These are phyloP conservation scores for Aspergillus piperis DNA, from an alignment of 2,329 filamentous ascomycete genomes.

Conservation along the genomic window DNA sequence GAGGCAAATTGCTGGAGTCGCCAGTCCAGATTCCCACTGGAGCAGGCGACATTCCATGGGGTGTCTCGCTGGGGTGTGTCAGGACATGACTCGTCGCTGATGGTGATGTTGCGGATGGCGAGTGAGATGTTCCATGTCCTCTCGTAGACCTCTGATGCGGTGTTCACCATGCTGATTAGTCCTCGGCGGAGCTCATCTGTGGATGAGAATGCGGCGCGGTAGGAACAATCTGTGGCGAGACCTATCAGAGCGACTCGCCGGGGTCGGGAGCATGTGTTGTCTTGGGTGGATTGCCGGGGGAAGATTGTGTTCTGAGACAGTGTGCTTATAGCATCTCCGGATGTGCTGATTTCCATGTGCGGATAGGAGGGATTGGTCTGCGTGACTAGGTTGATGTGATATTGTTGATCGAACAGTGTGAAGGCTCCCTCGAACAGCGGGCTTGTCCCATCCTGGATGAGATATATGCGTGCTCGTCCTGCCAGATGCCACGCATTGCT, in stretches of 20 bases:
- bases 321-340: not conserved
- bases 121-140: constrained; percentile 88
- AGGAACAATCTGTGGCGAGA: constrained; percentile 87
- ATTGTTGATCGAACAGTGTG: constrained; percentile 2
- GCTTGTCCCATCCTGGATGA: constrained; percentile 8
- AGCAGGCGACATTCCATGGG: constrained; percentile 25
- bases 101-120: constrained; percentile 77
- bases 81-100: constrained; percentile 72
- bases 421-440: constrained; percentile 18
- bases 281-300: not conserved
- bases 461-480: constrained; percentile 17
- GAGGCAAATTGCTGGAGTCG: constrained; percentile 70
- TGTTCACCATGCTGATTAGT: constrained; percentile 66
- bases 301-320: not conserved
- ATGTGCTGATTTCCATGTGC: too few relatives aligned
- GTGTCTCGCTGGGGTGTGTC: constrained; percentile 51
- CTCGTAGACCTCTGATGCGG: constrained; percentile 83
- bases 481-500: not conserved
- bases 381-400: constrained; percentile 6
- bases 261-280: constrained; percentile 67
- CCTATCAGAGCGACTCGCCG: constrained; percentile 85
- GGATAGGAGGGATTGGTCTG: too few relatives aligned
- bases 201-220: constrained; percentile 64
- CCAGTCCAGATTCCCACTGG: constrained; percentile 20
- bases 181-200: constrained; percentile 52